Conservation (phyloP, 2,329 filamentous ascomycete genomes). For the Curvularia hawaiiensis region DNA sequence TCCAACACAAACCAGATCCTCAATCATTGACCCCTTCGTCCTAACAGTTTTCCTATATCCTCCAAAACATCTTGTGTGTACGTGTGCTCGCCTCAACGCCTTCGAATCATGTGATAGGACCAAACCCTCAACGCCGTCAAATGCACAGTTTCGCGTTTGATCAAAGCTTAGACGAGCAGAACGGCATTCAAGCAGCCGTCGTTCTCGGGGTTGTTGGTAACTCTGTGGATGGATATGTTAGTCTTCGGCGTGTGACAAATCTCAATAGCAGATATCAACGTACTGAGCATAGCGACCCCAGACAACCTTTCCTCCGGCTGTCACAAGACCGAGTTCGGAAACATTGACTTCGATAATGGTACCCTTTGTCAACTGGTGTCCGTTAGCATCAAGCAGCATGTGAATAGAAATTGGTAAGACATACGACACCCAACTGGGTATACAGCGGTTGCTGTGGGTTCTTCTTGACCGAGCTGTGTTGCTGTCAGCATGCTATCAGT, state of each 20-base stretch:
- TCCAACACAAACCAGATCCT: not conserved
- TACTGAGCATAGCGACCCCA: constrained; percentile 44
- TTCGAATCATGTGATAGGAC: constrained; percentile 3
- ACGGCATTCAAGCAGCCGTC: constrained; percentile 48
- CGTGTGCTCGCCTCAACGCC: constrained; percentile 15
- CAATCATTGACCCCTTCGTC: not conserved
- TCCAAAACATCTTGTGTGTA: not conserved
- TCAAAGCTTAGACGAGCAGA: constrained; percentile 35
- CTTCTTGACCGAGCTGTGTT: constrained; percentile 66
- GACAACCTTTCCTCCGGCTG: constrained; percentile 78
- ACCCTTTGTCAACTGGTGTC: constrained; percentile 50
- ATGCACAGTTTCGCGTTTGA: constrained; percentile 16
- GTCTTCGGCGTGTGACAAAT: not conserved
- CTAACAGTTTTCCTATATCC: not conserved
- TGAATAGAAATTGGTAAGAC: not conserved
- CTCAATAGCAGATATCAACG: constrained; percentile 1
- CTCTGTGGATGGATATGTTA: constrained; percentile 15
- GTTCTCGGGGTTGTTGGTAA: constrained; percentile 48
- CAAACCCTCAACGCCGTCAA: constrained; percentile 18
- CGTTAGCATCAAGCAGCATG: not conserved
- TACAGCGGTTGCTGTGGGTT: constrained; percentile 88
- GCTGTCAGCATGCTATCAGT: constrained; percentile 4
- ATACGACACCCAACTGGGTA: constrained; percentile 80
- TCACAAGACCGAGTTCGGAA: constrained; percentile 86
- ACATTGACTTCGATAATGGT: constrained; percentile 87